These are phyloP conservation scores for Pistacia integerrima DNA, from an alignment of 345 rosid species.

Conservation along the genomic window DNA sequence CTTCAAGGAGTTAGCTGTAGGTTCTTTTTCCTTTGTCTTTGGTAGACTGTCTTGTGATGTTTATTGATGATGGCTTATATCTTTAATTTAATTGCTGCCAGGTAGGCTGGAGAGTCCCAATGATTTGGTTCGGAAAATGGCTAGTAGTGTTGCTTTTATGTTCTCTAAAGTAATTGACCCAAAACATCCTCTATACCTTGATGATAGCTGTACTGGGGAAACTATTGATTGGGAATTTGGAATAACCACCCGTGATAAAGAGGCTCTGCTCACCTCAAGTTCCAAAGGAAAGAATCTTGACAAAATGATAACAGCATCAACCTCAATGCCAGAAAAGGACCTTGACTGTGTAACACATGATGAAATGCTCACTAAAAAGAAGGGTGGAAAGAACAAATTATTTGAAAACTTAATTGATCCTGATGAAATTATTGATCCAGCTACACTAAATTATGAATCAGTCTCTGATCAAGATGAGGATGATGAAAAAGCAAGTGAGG, in stretches of 20 bases:
- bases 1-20: constrained; percentile 96
- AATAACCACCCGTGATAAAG: constrained; percentile 39
- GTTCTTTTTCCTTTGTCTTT: constrained; percentile 27
- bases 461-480: constrained; percentile 59
- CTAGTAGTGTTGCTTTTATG: constrained; percentile 73
- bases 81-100: constrained; percentile 41
- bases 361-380: constrained; percentile 27
- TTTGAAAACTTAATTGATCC: constrained; percentile 66
- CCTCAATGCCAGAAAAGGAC: constrained; percentile 36
- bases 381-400: constrained; percentile 43
- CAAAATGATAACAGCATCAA: constrained; percentile 34
- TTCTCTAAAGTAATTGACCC: constrained; percentile 93
- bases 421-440: constrained; percentile 89
- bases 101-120: constrained; percentile 91
- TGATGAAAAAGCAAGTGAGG: constrained; percentile 57
- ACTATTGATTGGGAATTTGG: constrained; percentile 89
- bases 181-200: constrained; percentile 83
- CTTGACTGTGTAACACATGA: constrained; percentile 22
- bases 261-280: constrained; percentile 30
- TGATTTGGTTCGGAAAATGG: constrained; percentile 83
- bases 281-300: constrained; percentile 27
- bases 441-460: constrained; percentile 55
- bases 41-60: constrained; percentile 24
- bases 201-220: constrained; percentile 68
- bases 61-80: constrained; percentile 20